Base-by-base conservation (phyloP, 371 early-diverging fungal genomes). In the Encephalitozoon cuniculi region DNA sequence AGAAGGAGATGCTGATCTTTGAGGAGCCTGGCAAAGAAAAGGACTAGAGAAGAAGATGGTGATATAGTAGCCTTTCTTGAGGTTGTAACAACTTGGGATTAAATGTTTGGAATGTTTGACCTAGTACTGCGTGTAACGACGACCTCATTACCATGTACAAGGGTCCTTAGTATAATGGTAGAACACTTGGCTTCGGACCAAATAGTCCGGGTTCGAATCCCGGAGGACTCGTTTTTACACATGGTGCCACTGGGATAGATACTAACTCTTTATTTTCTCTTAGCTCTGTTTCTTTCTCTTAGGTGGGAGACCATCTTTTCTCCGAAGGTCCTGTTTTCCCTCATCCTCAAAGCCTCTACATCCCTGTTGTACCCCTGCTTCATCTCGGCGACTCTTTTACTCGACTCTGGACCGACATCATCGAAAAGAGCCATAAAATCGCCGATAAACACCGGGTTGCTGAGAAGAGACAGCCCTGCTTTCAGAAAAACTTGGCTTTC, bases 141-240 rank as follows among this genome's bases (percentile, higher is more conserved):
- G 43, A 43, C 12, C 43, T 43, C 2, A 12, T 9, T 15, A 43
- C n/a, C n/a, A n/a, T n/a, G n/a, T n/a, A 1, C 15, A 32, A 34
- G 59, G 59, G 59, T 21, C 59, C 37, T 37, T 59, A 59, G 59
- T 59, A 59, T 59, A 59, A 59, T 59, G 59, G 59, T 59, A 59
- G 59, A 59, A 59, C 59, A 59, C 34, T 59, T 59, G 59, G 59
- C 59, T 59, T 59, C 59, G 59, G 59, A 59, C 59, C 59, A 59
- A 59, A 34, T 37, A 59, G 59, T 59, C 59, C 37, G 59, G 59
- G 59, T 59, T 59, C 59, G 59, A 59, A 37, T 59, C 59, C 59
- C 59, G 59, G 59, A 37, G 59, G 59, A 21, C 59, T 37, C 59
- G 59, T 25, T 25, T 34, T 59, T 59, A 8, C 34, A 15, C 21